Conservation (phyloP, 2,329 filamentous ascomycete genomes). For the Trichoderma sp. region DNA sequence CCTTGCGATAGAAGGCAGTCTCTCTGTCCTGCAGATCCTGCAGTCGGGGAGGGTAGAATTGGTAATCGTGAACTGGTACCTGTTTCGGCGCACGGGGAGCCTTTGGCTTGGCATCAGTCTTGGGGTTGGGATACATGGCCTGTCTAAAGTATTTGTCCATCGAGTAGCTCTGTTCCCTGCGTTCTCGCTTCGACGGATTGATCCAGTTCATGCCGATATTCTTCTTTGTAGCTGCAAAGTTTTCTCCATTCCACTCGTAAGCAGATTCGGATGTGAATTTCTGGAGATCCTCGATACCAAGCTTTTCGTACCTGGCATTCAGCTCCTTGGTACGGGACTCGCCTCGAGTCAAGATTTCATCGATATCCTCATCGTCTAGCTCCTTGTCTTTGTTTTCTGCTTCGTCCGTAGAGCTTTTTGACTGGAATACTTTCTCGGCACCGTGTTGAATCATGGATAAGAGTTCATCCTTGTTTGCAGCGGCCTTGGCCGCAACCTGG, state of each 20-base stretch:
- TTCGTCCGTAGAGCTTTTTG: constrained; percentile 61
- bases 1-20: constrained; percentile 92
- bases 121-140: constrained; percentile 76
- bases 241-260: constrained; percentile 98
- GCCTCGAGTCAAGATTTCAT: constrained; percentile 79
- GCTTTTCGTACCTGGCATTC: constrained; percentile 91
- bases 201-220: constrained; percentile 95
- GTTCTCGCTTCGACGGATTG: constrained; percentile 95
- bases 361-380: constrained; percentile 85
- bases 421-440: constrained; percentile 88
- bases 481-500: constrained; percentile 84
- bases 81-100: constrained; percentile 95
- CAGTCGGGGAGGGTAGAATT: constrained; percentile 86
- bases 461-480: constrained; percentile 92
- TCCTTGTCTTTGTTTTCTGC: constrained; percentile 59
- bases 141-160: constrained; percentile 99
- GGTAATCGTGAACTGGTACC: constrained; percentile 88
- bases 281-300: constrained; percentile 93
- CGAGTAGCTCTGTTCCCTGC: constrained; percentile 96
- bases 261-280: constrained; percentile 97
- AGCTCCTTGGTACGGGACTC: constrained; percentile 86
- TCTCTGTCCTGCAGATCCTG: constrained; percentile 92
- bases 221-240: constrained; percentile 88
- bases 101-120: constrained; percentile 86
- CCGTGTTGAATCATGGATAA: constrained; percentile 98